Conservation (phyloP, 768 basidiomycete species). For the Aureoboletus auriporus region DNA sequence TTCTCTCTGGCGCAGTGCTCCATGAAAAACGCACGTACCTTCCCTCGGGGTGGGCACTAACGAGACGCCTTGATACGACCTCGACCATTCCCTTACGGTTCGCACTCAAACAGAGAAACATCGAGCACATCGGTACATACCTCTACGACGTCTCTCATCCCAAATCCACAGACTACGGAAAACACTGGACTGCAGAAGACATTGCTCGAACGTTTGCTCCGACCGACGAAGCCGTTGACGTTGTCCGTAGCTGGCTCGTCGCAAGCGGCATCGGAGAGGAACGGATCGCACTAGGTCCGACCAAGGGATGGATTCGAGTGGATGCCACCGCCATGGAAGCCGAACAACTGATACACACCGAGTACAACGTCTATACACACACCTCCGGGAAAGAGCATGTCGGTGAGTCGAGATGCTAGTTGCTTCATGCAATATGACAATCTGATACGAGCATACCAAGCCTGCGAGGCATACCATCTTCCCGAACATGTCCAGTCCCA, state of each 20-base stretch:
- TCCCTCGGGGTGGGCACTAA: constrained; percentile 35
- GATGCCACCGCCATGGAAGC: constrained; percentile 29
- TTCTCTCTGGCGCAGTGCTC: constrained; percentile 20
- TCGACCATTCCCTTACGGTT: constrained; percentile 26
- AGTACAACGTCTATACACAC: constrained; percentile 31
- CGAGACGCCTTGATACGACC: constrained; percentile 33
- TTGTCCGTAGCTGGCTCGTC: constrained; percentile 27
- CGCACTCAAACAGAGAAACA: constrained; percentile 30
- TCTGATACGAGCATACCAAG: constrained; percentile 10
- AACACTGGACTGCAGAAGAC: constrained; percentile 29
- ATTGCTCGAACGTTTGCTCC: constrained; percentile 27
- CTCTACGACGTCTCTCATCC: constrained; percentile 31
- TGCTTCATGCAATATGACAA: neutral
- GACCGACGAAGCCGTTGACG: constrained; percentile 16
- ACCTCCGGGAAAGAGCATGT: constrained; percentile 23
- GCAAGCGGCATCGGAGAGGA: constrained; percentile 20
- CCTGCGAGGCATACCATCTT: constrained; percentile 31
- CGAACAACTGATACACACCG: constrained; percentile 28
- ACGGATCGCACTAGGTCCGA: constrained; percentile 13
- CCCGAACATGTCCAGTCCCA: constrained; percentile 29
- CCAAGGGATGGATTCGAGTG: constrained; percentile 26
- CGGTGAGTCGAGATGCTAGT: constrained; percentile 11
- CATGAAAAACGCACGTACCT: constrained; percentile 38
- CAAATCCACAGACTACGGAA: constrained; percentile 30
- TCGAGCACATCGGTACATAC: constrained; percentile 21